Evolutionary conservation across 78 protist species (phyloP).

Genomic region (Dictyostelium citrinum): DNA sequence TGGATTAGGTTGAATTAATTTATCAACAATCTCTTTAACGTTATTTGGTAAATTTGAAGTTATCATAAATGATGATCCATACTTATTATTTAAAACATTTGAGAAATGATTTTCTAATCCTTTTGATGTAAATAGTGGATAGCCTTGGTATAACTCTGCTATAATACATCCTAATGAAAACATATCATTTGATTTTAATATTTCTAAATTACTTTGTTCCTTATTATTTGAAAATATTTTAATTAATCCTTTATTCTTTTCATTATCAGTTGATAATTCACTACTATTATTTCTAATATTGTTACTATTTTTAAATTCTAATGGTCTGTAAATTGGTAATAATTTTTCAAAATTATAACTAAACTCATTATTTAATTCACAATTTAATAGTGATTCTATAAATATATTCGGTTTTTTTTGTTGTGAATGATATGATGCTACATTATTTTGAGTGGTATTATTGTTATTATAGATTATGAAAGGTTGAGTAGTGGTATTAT

Average conservation of each 20-base stretch:
- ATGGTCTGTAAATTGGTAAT: slow-evolving; percentile 36
- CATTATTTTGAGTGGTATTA: not conserved
- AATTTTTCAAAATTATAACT: slow-evolving; percentile 15
- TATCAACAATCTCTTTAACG: slow-evolving; percentile 36
- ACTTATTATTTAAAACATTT: not conserved
- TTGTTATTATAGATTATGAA: not conserved
- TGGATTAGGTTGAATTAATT: slow-evolving; percentile 35
- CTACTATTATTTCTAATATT: not conserved
- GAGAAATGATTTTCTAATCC: slow-evolving; percentile 6
- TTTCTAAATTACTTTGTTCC: slow-evolving; percentile 9
- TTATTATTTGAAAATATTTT: not conserved
- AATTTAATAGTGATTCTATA: not conserved
- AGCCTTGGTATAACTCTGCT: slow-evolving; percentile 60
- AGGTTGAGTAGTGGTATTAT: not conserved
- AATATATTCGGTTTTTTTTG: not conserved
- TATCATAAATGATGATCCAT: not conserved
- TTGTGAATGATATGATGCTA: not conserved
- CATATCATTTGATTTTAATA: slow-evolving; percentile 65
- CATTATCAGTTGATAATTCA: no score
- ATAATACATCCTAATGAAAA: slow-evolving; percentile 72
- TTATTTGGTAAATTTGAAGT: slow-evolving; percentile 50
- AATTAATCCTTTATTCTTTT: not conserved
- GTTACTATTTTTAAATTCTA: slow-evolving; percentile 9
- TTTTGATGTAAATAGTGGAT: slow-evolving; percentile 23
- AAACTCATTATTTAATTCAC: slow-evolving; percentile 9